Evolutionary conservation across 139 green algal species (phyloP), one percentile per base, ranked within the genome.

Genomic region (Spirogloea muscicola): DNA sequence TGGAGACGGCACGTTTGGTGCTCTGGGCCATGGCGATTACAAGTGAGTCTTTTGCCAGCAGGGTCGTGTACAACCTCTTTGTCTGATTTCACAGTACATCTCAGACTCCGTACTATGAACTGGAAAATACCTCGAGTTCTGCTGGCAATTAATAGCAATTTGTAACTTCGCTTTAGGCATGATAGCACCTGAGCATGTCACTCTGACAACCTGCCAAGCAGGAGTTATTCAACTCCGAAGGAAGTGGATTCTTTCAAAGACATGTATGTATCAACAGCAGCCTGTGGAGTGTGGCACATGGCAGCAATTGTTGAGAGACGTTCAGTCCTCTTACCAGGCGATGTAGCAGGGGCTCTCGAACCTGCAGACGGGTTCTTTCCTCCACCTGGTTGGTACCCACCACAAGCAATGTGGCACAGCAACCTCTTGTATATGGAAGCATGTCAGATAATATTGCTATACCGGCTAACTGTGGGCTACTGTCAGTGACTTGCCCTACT

Each of bases 221-320:
- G 70, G 39, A 79, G 42, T n/a, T 21, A 36, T 1, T 25, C 29
- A n/a, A 29, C 33, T 3, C 82, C 85, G 21, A 62, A 41, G 18
- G 68, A 69, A 33, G 83, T 91, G 52, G 37, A 84, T 25, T 77
- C 82, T 0, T 67, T 93, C 21, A 59, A 74, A 31, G 79, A 70
- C 10, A 18, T 71, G 31, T 66, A 58, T 3, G 87, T 93, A 0
- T 46, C 86, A 0, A 42, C 63, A 33, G 92, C 91, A 0, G 84
- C 88, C 37, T 97, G 93, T 68, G 93, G 93, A 13, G 88, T 88
- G 52, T 97, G 89, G 89, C 93, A 98, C 84, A 96, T 89, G 10
- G 93, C 92, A 0, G 91, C 90, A 0, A 84, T 94, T 10, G 82
- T 84, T 42, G 79, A 73, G 49, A 4, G 49, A 21, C 27, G 18